These are phyloP conservation scores for Debaryomycetaceae sp. DNA, from an alignment of 1,139 yeast species.

Conservation along the genomic window DNA sequence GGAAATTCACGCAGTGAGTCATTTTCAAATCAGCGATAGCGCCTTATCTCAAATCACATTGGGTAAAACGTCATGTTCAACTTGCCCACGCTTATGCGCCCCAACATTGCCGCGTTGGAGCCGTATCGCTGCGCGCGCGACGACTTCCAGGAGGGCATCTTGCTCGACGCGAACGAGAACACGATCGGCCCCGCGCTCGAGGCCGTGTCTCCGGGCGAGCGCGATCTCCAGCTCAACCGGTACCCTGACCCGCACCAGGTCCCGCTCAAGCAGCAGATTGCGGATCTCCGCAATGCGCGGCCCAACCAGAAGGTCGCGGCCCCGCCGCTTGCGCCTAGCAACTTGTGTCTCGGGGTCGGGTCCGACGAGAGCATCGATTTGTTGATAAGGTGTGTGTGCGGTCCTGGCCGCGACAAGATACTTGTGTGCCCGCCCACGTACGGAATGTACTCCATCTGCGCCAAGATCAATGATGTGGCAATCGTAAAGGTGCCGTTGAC, in stretches of 20 bases:
- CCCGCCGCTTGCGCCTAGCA: conserved; percentile 40
- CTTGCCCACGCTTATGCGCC: conserved; percentile 56
- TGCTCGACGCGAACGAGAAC: conserved; percentile 93
- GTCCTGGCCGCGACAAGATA: conserved; percentile 73
- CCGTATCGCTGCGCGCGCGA: conserved; percentile 97
- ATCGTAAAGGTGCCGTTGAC: conserved; percentile 58
- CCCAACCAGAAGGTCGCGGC: conserved; percentile 15
- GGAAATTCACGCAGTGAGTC: background rate
- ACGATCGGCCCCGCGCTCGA: conserved; percentile 79
- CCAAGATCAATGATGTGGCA: conserved; percentile 77
- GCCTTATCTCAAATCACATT: background rate
- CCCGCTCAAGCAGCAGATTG: conserved; percentile 63
- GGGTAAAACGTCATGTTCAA: conserved; percentile 36
- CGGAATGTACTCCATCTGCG: conserved; percentile 92
- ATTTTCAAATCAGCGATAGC: background rate
- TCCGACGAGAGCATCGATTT: conserved; percentile 95
- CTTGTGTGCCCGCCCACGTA: conserved; percentile 91
- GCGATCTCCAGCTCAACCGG: conserved; percentile 53
- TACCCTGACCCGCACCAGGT: conserved; percentile 96
- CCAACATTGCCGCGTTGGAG: conserved; percentile 67
- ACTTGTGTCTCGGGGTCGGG: conserved; percentile 90
- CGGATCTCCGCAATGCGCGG: conserved; percentile 55
- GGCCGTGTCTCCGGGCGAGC: conserved; percentile 14
- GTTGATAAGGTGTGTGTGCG: conserved; percentile 72
- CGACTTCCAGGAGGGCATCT: conserved; percentile 53